Conservation (phyloP, 2,329 filamentous ascomycete species). For the Hawksworthiomyces lignivorus region DNA sequence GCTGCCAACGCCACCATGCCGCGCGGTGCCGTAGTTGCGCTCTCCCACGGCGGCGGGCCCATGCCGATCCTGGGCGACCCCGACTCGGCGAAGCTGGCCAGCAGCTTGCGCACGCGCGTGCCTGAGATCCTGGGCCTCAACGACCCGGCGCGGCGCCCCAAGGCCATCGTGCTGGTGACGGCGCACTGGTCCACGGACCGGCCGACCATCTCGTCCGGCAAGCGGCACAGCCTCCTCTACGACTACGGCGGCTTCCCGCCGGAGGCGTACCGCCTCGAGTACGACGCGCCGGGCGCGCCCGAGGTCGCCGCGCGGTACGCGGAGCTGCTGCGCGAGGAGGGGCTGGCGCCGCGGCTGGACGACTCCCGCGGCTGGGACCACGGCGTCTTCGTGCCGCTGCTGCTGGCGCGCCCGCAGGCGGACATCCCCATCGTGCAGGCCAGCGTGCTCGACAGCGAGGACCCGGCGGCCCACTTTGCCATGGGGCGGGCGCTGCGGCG, state of each 20-base stretch:
- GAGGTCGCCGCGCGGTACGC: slow-evolving; percentile 42
- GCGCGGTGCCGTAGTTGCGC: slow-evolving; percentile 36
- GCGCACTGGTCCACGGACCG: slow-evolving; percentile 47
- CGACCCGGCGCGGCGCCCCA: slow-evolving; percentile 32
- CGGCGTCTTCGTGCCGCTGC: slow-evolving; percentile 52
- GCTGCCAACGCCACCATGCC: slow-evolving; percentile 23
- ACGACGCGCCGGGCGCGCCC: slow-evolving; percentile 48
- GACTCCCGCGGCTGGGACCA: slow-evolving; percentile 47
- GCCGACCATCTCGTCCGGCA: slow-evolving; percentile 43
- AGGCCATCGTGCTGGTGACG: slow-evolving; percentile 48
- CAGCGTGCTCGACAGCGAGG: slow-evolving; percentile 45
- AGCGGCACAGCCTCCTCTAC: slow-evolving; percentile 42
- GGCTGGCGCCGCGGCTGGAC: slow-evolving; percentile 34
- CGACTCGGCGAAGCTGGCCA: slow-evolving; percentile 39
- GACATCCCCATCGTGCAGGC: slow-evolving; percentile 49
- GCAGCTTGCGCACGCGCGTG: slow-evolving; percentile 44
- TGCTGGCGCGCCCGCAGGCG: slow-evolving; percentile 44
- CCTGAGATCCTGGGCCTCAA: slow-evolving; percentile 48
- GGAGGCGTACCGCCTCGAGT: slow-evolving; percentile 47
- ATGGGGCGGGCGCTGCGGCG: slow-evolving; percentile 44
- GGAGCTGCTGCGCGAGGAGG: slow-evolving; percentile 36
- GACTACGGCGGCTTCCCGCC: slow-evolving; percentile 52
- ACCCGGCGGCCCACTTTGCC: slow-evolving; percentile 38
- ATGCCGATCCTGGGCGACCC: slow-evolving; percentile 52
- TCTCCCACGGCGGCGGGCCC: slow-evolving; percentile 47